These are phyloP conservation scores for Nicotiana sylvestris DNA, from an alignment of 257 asterid genomes.

Conservation along the genomic window DNA sequence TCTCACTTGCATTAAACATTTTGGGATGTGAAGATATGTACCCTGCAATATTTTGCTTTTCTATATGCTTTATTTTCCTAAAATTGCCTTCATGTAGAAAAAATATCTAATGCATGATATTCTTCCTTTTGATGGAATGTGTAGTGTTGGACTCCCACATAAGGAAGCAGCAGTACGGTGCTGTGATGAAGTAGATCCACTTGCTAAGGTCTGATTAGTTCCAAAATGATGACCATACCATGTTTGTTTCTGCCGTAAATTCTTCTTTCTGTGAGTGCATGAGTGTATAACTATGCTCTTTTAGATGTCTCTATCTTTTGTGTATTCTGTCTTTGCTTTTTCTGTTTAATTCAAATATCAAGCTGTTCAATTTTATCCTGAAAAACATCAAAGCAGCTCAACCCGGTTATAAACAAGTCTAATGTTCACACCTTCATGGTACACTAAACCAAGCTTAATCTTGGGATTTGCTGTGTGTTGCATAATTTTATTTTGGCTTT, in stretches of 20 bases:
- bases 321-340: not conserved
- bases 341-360: not conserved
- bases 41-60: not conserved
- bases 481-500: not conserved
- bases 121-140: conserved; percentile 18
- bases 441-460: not conserved
- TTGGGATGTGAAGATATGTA: not conserved
- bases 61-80: not conserved
- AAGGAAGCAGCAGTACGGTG: conserved; percentile 62
- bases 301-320: not conserved
- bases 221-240: not conserved
- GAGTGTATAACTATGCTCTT: not conserved
- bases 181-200: conserved; percentile 69
- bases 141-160: conserved; percentile 71
- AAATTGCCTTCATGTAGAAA: not conserved
- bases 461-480: not conserved
- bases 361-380: not conserved
- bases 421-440: not conserved
- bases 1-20: not conserved
- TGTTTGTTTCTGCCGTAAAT: not conserved
- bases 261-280: not conserved
- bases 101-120: not conserved
- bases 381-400: not conserved
- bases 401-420: not conserved
- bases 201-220: conserved; percentile 50